phyloP scores from a whole-genome alignment of 192 early-diverging fungal species.

The Chytriomyces sp. region DNA sequence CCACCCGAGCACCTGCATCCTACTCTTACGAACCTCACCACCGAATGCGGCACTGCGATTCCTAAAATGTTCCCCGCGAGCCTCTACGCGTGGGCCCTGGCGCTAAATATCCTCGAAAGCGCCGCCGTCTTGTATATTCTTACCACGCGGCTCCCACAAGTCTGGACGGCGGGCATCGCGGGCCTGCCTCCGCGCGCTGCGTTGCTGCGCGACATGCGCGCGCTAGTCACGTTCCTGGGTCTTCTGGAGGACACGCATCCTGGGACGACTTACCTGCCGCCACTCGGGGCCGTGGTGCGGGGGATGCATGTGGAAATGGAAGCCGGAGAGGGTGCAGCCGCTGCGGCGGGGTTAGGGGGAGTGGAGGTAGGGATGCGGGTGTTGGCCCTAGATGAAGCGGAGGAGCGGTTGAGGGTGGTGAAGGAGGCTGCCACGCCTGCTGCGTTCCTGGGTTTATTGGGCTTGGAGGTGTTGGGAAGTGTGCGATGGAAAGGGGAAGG shows the following conservation, averaged over 20 bases:
- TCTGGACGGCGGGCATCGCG: neutral
- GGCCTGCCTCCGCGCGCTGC: neutral
- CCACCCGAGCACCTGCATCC: neutral
- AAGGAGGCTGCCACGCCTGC: neutral
- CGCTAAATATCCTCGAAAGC: conserved; percentile 2
- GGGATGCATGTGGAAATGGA: neutral
- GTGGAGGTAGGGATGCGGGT: neutral
- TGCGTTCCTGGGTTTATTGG: conserved; percentile 13
- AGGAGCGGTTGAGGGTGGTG: neutral
- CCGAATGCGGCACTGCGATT: neutral
- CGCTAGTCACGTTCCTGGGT: neutral
- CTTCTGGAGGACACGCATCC: neutral
- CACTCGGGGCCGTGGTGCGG: neutral
- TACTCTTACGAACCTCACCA: no score
- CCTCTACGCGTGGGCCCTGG: neutral
- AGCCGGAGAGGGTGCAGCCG: neutral
- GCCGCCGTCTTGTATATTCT: neutral
- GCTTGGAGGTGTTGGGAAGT: neutral
- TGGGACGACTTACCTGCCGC: neutral
- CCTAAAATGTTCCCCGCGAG: neutral
- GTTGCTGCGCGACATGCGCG: neutral
- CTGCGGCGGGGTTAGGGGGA: neutral
- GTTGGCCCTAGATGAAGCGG: neutral
- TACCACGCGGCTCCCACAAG: neutral
- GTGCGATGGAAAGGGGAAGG: neutral